Base-by-base conservation (phyloP, 371 early-diverging fungal genomes). In the Mortierella sp. region DNA sequence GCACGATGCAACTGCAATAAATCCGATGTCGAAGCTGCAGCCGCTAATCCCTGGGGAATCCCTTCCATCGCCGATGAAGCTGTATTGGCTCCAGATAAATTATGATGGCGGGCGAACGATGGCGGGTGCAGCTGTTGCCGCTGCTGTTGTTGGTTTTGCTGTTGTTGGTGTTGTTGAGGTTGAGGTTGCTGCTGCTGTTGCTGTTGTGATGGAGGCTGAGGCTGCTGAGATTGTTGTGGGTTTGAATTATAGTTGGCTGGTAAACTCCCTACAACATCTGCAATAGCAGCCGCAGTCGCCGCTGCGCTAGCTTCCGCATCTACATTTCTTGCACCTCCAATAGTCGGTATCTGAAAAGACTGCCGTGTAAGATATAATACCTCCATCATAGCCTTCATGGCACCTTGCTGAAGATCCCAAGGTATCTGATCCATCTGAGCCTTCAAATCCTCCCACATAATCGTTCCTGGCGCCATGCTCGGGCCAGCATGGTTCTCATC, bases 381-480 rank as follows among this genome's bases (percentile, higher is more conserved):
- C 1, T 68, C 66, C 72, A 68, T 68, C 29, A 78, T 42, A 2
- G 68, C 64, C 32, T 68, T 72, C 78, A 78, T 72, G 9, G 68
- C 65, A 10, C 65, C 62, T 26, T 64, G 66, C 22, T 72, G 78
- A 23, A 72, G 69, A 9, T 62, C 49, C 78, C 78, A 78, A n/a
- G 72, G 72, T 51, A 78, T 45, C 17, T 72, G 72, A 19, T 51
- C 42, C 69, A 72, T 49, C 31, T 64, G 66, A 32, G 57, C 45
- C 26, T 72, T 78, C 28, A 78, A 22, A 28, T 78, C 66, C 1
- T 78, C 78, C 78, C 78, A 78, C 4, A 73, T 57, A 19, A 78
- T 63, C 7, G 57, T 57, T 10, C 62, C 28, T 35, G 19, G 42
- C 5, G 54, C 26, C 26, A 61, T 56, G 22, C 59, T 45, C 54